phyloP scores from a whole-genome alignment of 148 eudicot genomes.

The Fagopyrum esculentum region DNA sequence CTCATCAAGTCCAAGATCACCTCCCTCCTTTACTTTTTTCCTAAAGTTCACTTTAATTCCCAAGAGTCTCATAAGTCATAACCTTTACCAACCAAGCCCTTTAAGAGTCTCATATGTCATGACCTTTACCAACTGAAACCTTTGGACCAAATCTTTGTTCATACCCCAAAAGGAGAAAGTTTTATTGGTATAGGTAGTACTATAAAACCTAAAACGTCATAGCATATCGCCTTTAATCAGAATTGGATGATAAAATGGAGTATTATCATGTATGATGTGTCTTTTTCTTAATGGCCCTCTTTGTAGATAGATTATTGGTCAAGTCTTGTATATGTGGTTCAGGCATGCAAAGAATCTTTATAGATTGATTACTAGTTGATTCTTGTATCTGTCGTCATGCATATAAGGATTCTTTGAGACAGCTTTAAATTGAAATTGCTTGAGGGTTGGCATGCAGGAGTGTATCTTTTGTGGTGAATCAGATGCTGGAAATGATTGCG shows the following conservation, averaged over 20 bases:
- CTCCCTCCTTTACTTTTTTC: neutral
- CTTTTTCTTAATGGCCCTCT: neutral
- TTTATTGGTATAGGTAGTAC: no score
- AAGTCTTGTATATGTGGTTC: neutral
- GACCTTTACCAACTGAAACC: neutral
- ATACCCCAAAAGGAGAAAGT: no score
- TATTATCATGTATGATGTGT: neutral
- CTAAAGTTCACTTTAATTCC: neutral
- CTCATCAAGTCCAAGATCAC: neutral
- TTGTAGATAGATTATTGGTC: no score
- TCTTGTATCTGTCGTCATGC: neutral
- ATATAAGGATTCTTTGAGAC: neutral
- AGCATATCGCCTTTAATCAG: neutral
- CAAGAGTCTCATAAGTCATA: no score
- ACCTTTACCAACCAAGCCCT: no score
- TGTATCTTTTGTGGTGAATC: neutral
- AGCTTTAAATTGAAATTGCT: neutral
- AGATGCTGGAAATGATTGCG: constrained; percentile 1
- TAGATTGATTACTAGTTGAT: neutral
- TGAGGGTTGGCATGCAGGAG: neutral
- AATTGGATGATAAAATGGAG: neutral
- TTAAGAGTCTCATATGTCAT: neutral
- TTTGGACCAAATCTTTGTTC: neutral
- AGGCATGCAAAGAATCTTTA: neutral
- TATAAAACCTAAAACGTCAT: no score